These are phyloP conservation scores for Hygrocybe coccinea DNA, from an alignment of 768 basidiomycete species.

Conservation along the genomic window DNA sequence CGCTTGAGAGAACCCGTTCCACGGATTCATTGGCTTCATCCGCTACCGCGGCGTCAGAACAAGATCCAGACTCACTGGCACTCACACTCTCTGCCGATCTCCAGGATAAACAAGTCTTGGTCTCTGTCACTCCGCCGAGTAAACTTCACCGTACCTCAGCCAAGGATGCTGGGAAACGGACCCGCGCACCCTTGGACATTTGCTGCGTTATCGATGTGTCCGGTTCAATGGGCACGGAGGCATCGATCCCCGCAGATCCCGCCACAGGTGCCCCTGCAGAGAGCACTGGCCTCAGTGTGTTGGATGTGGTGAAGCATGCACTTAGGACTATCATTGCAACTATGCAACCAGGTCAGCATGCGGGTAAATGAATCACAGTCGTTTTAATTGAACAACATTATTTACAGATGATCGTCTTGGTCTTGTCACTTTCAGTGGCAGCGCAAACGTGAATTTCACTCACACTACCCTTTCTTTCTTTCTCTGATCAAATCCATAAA, in stretches of 20 bases:
- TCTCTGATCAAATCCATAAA: not conserved
- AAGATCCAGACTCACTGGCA: not conserved
- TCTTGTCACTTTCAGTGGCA: conserved; percentile 8
- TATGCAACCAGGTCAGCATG: conserved; percentile 6
- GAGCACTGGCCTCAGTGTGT: conserved; percentile 10
- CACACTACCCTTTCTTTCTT: not conserved
- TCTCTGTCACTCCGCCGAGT: conserved; percentile 4
- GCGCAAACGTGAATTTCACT: not conserved
- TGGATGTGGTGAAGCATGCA: conserved; percentile 10
- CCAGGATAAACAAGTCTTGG: conserved; percentile 1
- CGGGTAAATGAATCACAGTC: not conserved
- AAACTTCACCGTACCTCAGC: not conserved
- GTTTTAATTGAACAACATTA: not conserved
- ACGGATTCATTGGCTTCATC: conserved; percentile 3
- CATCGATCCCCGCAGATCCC: conserved; percentile 8
- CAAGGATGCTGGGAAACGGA: not conserved
- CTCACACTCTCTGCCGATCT: conserved; percentile 2
- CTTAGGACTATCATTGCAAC: conserved; percentile 10
- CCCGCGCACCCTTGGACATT: conserved; percentile 7
- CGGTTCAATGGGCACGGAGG: conserved; percentile 9
- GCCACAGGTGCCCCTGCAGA: conserved; percentile 6
- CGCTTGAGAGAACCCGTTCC: not conserved
- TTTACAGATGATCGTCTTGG: conserved; percentile 7
- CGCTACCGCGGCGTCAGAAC: not conserved
- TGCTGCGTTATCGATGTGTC: conserved; percentile 12